Evolutionary conservation across 2,329 filamentous ascomycete genomes (phyloP).

Genomic region (Myriosclerotinia curreyana): DNA sequence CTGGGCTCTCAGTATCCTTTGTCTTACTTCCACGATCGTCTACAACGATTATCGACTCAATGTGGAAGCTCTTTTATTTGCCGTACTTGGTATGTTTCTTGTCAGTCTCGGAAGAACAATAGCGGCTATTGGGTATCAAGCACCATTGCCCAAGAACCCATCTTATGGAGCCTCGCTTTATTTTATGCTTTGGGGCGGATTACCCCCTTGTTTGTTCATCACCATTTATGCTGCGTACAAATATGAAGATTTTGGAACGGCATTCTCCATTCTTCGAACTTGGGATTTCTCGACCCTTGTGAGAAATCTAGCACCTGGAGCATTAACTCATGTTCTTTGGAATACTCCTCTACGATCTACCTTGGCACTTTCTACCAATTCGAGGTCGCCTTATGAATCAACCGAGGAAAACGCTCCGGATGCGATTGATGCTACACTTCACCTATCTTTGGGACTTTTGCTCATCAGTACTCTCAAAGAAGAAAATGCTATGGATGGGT

Average conservation of each 20-base stretch:
- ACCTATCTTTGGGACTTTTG: slow-evolving; percentile 29
- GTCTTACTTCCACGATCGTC: slow-evolving; percentile 22
- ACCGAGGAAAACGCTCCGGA: slow-evolving; percentile 30
- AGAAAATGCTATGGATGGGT: slow-evolving; percentile 31
- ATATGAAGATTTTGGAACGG: slow-evolving; percentile 31
- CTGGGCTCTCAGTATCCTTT: slow-evolving; percentile 26
- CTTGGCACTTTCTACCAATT: slow-evolving; percentile 29
- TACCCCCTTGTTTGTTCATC: slow-evolving; percentile 30
- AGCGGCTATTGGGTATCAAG: slow-evolving; percentile 26
- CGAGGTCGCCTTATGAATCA: slow-evolving; percentile 29
- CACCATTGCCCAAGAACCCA: slow-evolving; percentile 25
- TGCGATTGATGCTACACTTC: slow-evolving; percentile 31
- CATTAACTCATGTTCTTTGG: slow-evolving; percentile 32
- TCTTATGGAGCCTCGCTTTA: slow-evolving; percentile 30
- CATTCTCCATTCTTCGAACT: slow-evolving; percentile 25
- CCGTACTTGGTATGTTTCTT: slow-evolving; percentile 28
- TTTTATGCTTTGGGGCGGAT: slow-evolving; percentile 30
- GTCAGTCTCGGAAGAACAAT: slow-evolving; percentile 32
- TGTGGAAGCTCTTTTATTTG: slow-evolving; percentile 24
- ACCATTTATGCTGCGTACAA: slow-evolving; percentile 29
- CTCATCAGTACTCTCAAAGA: slow-evolving; percentile 23
- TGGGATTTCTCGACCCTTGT: slow-evolving; percentile 29
- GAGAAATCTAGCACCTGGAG: slow-evolving; percentile 28
- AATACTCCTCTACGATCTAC: slow-evolving; percentile 31
- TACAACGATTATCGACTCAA: slow-evolving; percentile 34